Evolutionary conservation across 768 basidiomycete genomes (phyloP).

Genomic region (Rhizopogon sp.): DNA sequence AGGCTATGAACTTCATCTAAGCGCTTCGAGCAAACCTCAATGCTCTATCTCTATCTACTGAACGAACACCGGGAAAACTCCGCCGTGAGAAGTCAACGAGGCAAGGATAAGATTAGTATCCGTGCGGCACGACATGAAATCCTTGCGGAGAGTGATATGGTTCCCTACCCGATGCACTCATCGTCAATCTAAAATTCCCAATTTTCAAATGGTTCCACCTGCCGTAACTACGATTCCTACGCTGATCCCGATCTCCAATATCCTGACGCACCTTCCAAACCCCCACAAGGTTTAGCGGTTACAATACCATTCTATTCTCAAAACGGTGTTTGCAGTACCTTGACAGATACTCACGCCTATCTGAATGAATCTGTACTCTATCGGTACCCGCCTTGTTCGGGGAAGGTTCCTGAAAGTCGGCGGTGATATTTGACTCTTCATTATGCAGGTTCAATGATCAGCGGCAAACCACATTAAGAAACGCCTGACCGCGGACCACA

Average conservation of each 20-base stretch:
- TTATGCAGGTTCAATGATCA: not conserved
- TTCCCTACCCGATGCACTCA: not conserved
- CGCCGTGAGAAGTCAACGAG: not conserved
- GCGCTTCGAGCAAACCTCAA: not conserved
- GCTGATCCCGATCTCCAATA: not conserved
- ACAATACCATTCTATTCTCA: not conserved
- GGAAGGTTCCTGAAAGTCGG: conserved; percentile 1
- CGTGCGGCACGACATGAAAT: not conserved
- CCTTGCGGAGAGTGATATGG: not conserved
- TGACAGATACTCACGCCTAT: not conserved
- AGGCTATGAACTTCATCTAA: not conserved
- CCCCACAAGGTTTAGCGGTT: not conserved
- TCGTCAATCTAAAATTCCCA: not conserved
- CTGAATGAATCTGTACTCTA: not conserved
- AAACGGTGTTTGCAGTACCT: not conserved
- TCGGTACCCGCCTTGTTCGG: conserved; percentile 1
- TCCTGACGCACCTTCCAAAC: not conserved
- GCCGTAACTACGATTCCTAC: not conserved
- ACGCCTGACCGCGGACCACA: not conserved
- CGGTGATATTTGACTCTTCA: not conserved
- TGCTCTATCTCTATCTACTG: not conserved
- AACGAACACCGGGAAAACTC: not conserved
- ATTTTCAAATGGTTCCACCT: not conserved
- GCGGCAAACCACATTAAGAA: not conserved
- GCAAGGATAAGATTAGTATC: not conserved